These are phyloP conservation scores for Penicillium janthinellum DNA, from an alignment of 2,329 filamentous ascomycete genomes.

Conservation along the genomic window DNA sequence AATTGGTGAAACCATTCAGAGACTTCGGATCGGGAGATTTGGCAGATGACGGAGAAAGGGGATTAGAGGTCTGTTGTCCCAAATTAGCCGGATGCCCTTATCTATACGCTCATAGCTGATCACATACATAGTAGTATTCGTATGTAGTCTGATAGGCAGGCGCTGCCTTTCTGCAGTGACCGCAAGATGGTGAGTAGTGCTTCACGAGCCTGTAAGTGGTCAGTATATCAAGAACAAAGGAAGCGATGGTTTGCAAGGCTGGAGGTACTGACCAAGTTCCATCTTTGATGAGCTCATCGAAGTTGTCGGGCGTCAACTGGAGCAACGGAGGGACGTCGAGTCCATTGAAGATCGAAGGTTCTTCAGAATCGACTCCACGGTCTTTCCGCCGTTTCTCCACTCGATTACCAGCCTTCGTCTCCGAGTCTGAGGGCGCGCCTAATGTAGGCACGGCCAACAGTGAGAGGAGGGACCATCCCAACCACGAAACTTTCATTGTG, in stretches of 20 bases:
- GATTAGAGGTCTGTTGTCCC: slow-evolving; percentile 69
- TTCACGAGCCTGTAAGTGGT: slow-evolving; percentile 52
- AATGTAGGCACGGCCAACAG: slow-evolving; percentile 39
- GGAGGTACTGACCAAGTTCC: slow-evolving; percentile 52
- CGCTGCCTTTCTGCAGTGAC: slow-evolving; percentile 76
- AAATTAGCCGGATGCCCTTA: slow-evolving; percentile 24
- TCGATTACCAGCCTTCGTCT: slow-evolving; percentile 20
- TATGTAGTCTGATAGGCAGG: slow-evolving; percentile 90
- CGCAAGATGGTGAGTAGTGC: slow-evolving; percentile 56
- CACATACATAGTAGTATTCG: slow-evolving; percentile 74
- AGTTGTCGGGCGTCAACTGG: slow-evolving; percentile 51
- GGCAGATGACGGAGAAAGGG: slow-evolving; percentile 56
- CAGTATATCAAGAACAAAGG: slow-evolving; percentile 12
- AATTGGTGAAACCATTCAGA: slow-evolving; percentile 71
- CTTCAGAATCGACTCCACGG: slow-evolving; percentile 21
- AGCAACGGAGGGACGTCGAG: slow-evolving; percentile 54
- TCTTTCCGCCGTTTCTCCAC: slow-evolving; percentile 33
- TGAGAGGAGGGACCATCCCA: slow-evolving; percentile 42
- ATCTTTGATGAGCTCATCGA: slow-evolving; percentile 52
- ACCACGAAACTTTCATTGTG: slow-evolving; percentile 43
- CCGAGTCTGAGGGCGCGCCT: slow-evolving; percentile 30
- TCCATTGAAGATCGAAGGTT: slow-evolving; percentile 50
- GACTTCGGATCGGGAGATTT: slow-evolving; percentile 54
- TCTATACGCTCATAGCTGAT: background rate
- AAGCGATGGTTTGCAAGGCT: background rate